Conservation (phyloP, 2,329 filamentous ascomycete genomes). For the Claviceps spartinae region DNA sequence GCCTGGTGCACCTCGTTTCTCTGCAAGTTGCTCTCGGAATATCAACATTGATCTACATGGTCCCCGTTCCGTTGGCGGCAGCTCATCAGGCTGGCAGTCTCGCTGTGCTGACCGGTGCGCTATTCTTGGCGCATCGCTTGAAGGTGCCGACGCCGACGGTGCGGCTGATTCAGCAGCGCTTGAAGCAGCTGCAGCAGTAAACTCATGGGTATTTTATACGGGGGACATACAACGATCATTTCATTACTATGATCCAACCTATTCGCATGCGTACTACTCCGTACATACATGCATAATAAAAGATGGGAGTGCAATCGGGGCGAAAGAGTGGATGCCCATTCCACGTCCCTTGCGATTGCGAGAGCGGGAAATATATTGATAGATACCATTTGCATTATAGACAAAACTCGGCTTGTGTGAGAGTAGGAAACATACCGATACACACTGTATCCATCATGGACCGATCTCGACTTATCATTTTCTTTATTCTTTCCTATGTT, state of each 20-base stretch:
- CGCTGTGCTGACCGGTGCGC: constrained; percentile 66
- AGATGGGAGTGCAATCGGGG: neutral
- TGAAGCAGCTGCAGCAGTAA: constrained; percentile 19
- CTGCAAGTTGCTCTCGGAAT: constrained; percentile 81
- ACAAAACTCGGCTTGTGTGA: no score
- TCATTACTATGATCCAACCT: no score
- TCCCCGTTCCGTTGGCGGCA: constrained; percentile 76
- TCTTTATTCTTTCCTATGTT: neutral
- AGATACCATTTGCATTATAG: no score
- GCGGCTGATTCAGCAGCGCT: constrained; percentile 40
- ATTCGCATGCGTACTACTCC: no score
- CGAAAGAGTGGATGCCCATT: no score
- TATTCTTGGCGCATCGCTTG: constrained; percentile 66
- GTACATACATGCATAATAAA: neutral
- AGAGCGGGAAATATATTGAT: no score
- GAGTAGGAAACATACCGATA: no score
- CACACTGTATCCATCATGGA: neutral
- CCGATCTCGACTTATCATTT: neutral
- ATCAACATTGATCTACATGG: constrained; percentile 82
- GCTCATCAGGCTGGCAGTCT: constrained; percentile 86
- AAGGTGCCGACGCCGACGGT: constrained; percentile 57
- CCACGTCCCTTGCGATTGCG: no score
- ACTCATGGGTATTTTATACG: no score
- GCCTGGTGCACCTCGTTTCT: constrained; percentile 69
- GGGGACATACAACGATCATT: no score